A percentile compares a stretch with the other conserved stretches of the same genome.
Conservation (phyloP, 1,284 basidiomycete species). For the Somion occarium region DNA sequence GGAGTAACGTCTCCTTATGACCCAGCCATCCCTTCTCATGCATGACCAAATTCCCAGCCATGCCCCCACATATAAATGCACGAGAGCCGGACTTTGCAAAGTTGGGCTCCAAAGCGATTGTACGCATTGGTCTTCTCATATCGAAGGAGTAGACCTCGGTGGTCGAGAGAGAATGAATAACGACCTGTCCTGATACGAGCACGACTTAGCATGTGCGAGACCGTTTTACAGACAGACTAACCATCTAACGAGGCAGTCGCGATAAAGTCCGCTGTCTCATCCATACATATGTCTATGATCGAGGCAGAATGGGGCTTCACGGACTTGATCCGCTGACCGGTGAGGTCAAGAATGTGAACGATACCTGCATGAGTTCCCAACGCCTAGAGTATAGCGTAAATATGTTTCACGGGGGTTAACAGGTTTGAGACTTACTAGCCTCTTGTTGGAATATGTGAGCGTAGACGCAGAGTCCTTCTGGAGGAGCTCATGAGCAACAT, state of each 20-base stretch:
- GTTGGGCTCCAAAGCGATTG: constrained; percentile 86
- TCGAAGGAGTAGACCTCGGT: constrained; percentile 87
- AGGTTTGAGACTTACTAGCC: constrained; percentile 57
- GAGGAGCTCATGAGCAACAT: constrained; percentile 74
- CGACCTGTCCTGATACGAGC: constrained; percentile 69
- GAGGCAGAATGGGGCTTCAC: constrained; percentile 92
- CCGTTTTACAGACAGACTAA: constrained; percentile 32
- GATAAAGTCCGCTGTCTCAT: constrained; percentile 84
- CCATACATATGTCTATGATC: constrained; percentile 82
- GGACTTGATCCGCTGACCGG: constrained; percentile 83
- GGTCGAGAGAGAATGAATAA: constrained; percentile 81
- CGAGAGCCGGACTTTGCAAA: constrained; percentile 81
- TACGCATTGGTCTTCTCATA: constrained; percentile 89
- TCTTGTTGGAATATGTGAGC: constrained; percentile 71
- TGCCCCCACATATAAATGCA: constrained; percentile 91
- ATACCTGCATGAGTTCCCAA: constrained; percentile 91
- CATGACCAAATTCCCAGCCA: constrained; percentile 82
- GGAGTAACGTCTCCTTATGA: constrained; percentile 85
- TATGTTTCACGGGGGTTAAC: neutral
- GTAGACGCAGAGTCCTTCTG: constrained; percentile 87
- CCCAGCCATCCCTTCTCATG: constrained; percentile 98
- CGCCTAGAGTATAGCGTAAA: constrained; percentile 43
- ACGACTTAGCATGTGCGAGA: too few relatives aligned
- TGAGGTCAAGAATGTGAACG: constrained; percentile 81
- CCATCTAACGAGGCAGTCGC: constrained; percentile 95